phyloP scores from a whole-genome alignment of 345 rosid species.

The Mallotus nudiflorus region DNA sequence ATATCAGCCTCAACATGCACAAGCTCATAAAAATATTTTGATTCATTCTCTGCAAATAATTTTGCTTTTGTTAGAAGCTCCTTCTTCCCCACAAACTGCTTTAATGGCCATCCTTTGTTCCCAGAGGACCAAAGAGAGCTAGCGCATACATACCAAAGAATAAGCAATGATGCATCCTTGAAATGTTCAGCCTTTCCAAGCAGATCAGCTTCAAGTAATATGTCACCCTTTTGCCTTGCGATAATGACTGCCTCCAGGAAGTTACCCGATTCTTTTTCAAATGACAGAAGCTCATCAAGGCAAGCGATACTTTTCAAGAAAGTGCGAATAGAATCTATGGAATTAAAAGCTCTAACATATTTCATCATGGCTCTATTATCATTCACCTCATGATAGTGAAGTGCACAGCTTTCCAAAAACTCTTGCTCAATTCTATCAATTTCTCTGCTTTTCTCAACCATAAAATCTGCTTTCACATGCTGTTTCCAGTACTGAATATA shows the following conservation, averaged over 20 bases:
- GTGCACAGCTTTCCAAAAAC: constrained; percentile 42
- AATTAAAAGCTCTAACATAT: constrained; percentile 23
- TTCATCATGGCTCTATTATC: constrained; percentile 29
- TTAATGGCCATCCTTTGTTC: constrained; percentile 51
- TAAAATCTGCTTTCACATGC: constrained; percentile 7
- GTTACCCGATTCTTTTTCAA: constrained; percentile 29
- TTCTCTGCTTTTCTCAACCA: constrained; percentile 13
- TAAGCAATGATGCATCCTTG: constrained; percentile 34
- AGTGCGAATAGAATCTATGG: constrained; percentile 10
- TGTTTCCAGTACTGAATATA: constrained; percentile 43
- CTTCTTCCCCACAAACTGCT: constrained; percentile 33
- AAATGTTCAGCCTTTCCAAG: constrained; percentile 35
- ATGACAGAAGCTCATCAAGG: constrained; percentile 27
- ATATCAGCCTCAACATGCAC: constrained; percentile 33
- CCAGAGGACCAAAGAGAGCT: constrained; percentile 47
- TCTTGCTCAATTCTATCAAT: constrained; percentile 33
- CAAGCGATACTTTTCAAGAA: constrained; percentile 15
- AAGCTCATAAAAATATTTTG: constrained; percentile 30
- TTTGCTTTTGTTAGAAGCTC: constrained; percentile 41
- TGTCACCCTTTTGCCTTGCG: constrained; percentile 41
- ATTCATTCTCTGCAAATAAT: constrained; percentile 27
- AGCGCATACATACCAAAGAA: constrained; percentile 36
- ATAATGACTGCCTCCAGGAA: constrained; percentile 26
- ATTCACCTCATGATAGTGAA: constrained; percentile 22
- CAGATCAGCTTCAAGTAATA: constrained; percentile 36